Base-by-base conservation (phyloP, 1,139 yeast species). In the Blastobotrys ciferrii region DNA sequence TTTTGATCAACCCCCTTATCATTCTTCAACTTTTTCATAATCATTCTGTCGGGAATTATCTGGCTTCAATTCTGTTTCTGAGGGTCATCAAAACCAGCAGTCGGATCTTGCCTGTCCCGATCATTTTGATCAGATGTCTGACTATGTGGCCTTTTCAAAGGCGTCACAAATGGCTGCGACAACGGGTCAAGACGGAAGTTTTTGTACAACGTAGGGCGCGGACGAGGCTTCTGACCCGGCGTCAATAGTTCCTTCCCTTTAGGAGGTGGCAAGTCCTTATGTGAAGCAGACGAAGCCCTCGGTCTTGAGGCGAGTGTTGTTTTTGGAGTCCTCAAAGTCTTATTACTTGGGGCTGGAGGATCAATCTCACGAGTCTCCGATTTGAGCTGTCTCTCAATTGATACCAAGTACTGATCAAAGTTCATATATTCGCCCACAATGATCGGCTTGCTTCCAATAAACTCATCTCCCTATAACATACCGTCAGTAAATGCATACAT, bases 381-480 rank as follows among this genome's bases (percentile, higher is more conserved):
- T 19, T 42, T 36, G 6, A 35, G 23, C 30, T 25, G 6, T 7
- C 45, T 41, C 32, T 57, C 59, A 9, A 57, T 46, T n/a, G 51
- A 42, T 4, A 57, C 51, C n/a, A 57, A 42, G 37, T 55, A 57
- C 14, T 52, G 45, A 12, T 54, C 59, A 37, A 56, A 39, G 5
- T 36, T 39, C 23, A 57, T 14, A 13, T 45, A 48, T 6, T 53
- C 55, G 2, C 56, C 59, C 2, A 36, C 32, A 17, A 42, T 43
- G 2, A 44, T 38, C 13, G 38, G 32, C n/a, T 32, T 17, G 32
- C 32, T 31, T n/a, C 36, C 33, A 18, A 58, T 41, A 57, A 73
- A 74, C 49, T 69, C 40, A 14, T 36, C 40, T 19, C 40, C 40
- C 40, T 36, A 6, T 3, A 36, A 4, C 13, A 17, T 14, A 7